Evolutionary conservation across 371 early-diverging fungal species (phyloP).

Genomic region (Dinochytrium kinnereticum): DNA sequence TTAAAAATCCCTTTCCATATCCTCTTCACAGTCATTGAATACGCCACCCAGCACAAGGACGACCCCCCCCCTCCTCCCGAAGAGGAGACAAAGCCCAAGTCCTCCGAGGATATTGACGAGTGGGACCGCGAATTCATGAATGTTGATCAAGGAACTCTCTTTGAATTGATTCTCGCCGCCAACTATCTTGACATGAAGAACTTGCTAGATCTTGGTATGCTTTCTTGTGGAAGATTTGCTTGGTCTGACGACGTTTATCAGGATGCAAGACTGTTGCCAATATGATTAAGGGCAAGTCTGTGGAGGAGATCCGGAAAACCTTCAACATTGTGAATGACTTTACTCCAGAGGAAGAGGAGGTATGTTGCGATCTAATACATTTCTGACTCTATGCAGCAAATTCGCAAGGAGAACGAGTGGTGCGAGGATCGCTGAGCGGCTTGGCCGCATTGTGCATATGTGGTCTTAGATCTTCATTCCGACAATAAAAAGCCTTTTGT

Average conservation of each 20-base stretch:
- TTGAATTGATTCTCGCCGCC: constrained; percentile 87
- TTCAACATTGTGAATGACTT: constrained; percentile 97
- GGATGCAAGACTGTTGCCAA: constrained; percentile 97
- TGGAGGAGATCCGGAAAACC: constrained; percentile 89
- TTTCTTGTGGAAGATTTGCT: neutral
- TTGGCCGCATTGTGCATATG: neutral
- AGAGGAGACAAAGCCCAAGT: constrained; percentile 56
- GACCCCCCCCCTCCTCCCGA: constrained; percentile 64
- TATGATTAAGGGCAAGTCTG: constrained; percentile 94
- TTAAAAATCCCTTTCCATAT: neutral
- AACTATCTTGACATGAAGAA: constrained; percentile 97
- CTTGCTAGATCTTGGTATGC: constrained; percentile 78
- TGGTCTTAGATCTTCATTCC: too few species aligned
- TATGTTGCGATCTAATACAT: neutral
- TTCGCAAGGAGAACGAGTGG: constrained; percentile 86
- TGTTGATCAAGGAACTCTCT: constrained; percentile 89
- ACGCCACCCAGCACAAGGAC: constrained; percentile 81
- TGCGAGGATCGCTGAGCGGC: constrained; percentile 72
- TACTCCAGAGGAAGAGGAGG: constrained; percentile 90
- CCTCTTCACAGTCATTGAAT: constrained; percentile 69
- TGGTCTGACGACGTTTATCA: constrained; percentile 14
- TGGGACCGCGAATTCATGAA: constrained; percentile 85
- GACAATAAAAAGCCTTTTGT: too few species aligned
- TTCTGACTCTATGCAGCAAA: constrained; percentile 37
- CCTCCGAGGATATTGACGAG: constrained; percentile 71